Evolutionary conservation across 116 monocot genomes (phyloP), one percentile per base, ranked within the genome.

Genomic region (Papilionanthe hybrid): DNA sequence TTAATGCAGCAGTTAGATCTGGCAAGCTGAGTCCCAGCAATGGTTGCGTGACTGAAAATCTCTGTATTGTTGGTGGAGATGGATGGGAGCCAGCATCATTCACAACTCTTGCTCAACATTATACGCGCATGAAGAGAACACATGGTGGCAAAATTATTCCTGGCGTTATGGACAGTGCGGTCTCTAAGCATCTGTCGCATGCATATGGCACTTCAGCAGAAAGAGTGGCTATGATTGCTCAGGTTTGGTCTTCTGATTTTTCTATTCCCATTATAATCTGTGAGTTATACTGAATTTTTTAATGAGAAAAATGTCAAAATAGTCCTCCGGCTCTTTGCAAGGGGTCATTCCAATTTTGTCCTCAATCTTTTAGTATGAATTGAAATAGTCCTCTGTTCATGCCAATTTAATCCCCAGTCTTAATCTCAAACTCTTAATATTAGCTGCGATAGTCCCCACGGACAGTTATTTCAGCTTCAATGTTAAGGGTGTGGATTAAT

Each of bases 51-150:
- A 94, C 93, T 48, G 81, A 91, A 53, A 66, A 86, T 72, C 82
- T 98, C 42, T 75, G 48, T 65, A 88, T 94, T 77, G 87, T 93
- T 82, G 98, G 98, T 75, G 92, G 80, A 65, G 60, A 93, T 72
- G 94, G 90, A 15, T 98, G 98, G 98, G 93, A 94, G 29, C 93
- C 85, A 48, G 83, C 94, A 42, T 92, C 91, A 25, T 98, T 98
- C 72, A 94, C 90, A 43, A 77, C 86, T 0, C 88, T 98, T 81
- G 88, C 94, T 76, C 98, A 98, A 68, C 80, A 94, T 9, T 98
- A 89, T 73, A 66, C 88, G 27, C 91, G 98, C 67, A 98, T 94
- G 94, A 98, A 98, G 83, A 89, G 79, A 77, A 84, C 87, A 55
- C 71, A 88, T 79, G 73, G 78, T 63, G 94, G 98, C 22, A 98